Evolutionary conservation across 2,329 filamentous ascomycete species (phyloP).

Genomic region (Clarireedia homoeocarpa): DNA sequence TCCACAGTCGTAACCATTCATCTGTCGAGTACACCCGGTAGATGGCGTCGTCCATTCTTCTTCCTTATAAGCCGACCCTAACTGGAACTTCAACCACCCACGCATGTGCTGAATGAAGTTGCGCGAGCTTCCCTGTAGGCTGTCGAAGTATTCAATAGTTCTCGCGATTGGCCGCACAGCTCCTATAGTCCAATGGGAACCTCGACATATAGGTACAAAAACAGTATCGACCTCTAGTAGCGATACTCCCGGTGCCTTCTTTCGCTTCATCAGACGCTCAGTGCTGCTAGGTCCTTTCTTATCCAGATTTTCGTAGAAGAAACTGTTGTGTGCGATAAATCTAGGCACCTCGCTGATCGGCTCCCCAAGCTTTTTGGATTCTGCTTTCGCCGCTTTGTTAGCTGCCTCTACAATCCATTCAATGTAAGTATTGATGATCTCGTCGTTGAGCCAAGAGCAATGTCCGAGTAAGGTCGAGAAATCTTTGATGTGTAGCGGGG

Average conservation of each 20-base stretch:
- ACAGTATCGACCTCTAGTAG: constrained; percentile 59
- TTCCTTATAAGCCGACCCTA: constrained; percentile 46
- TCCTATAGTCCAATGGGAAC: constrained; percentile 63
- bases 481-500: constrained; percentile 47
- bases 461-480: constrained; percentile 53
- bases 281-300: constrained; percentile 40
- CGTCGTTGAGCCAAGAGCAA: constrained; percentile 66
- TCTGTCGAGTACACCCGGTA: constrained; percentile 48
- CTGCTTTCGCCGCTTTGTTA: constrained; percentile 46
- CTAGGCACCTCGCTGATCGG: constrained; percentile 45
- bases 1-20: constrained; percentile 68
- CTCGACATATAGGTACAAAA: constrained; percentile 60
- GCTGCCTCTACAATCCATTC: constrained; percentile 50
- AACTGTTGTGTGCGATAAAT: constrained; percentile 56
- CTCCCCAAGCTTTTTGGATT: constrained; percentile 17
- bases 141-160: constrained; percentile 63
- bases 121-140: constrained; percentile 39
- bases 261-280: constrained; percentile 48
- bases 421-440: constrained; percentile 62
- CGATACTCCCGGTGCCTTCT: constrained; percentile 50
- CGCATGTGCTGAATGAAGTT: constrained; percentile 37
- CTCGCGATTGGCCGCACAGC: constrained; percentile 54
- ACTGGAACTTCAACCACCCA: constrained; percentile 49
- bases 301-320: constrained; percentile 52
- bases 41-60: constrained; percentile 50